Percentiles rank a stretch among this genome's conserved stretches.
phyloP scores from a whole-genome alignment of 495 filamentous ascomycete genomes.

The Podospora appendiculata region DNA sequence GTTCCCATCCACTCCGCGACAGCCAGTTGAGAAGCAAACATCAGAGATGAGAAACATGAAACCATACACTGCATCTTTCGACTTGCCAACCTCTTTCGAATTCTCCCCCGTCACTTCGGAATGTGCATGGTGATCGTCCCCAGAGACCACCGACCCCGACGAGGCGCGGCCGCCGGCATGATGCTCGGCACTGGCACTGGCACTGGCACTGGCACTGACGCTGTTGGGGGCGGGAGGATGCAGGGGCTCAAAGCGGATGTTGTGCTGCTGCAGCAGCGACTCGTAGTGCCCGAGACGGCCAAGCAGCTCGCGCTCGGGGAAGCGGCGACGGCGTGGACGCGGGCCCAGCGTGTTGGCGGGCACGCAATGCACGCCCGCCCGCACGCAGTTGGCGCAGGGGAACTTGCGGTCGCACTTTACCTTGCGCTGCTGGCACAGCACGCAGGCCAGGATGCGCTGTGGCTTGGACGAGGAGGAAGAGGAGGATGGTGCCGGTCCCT shows the following conservation, averaged over 20 bases:
- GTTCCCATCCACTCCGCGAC: too few relatives aligned
- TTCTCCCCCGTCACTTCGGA: too few relatives aligned
- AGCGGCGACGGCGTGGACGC: constrained; percentile 40
- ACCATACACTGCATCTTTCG: too few relatives aligned
- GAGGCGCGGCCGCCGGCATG: not conserved
- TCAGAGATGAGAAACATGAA: too few relatives aligned
- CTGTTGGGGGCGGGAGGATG: constrained; percentile 13
- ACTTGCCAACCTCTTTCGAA: too few relatives aligned
- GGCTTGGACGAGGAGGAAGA: too few relatives aligned
- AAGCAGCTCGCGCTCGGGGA: constrained; percentile 48
- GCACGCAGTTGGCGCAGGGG: constrained; percentile 47
- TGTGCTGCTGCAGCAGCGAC: constrained; percentile 41
- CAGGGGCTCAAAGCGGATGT: constrained; percentile 45
- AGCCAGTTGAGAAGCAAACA: too few relatives aligned
- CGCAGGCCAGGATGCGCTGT: constrained; percentile 40
- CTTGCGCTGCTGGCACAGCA: constrained; percentile 51
- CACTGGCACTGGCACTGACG: not conserved
- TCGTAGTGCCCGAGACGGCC: constrained; percentile 47
- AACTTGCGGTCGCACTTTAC: constrained; percentile 48
- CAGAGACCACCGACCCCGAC: not conserved
- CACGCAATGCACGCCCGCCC: constrained; percentile 35
- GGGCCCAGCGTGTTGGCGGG: constrained; percentile 29
- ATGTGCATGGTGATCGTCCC: too few relatives aligned
- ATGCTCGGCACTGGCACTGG: not conserved
- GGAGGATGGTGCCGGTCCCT: too few relatives aligned